A percentile compares a stretch with the other conserved stretches of the same genome.
Evolutionary conservation across 306 rosid species (phyloP).

Genomic region (Pterocarpus macrocarpus): DNA sequence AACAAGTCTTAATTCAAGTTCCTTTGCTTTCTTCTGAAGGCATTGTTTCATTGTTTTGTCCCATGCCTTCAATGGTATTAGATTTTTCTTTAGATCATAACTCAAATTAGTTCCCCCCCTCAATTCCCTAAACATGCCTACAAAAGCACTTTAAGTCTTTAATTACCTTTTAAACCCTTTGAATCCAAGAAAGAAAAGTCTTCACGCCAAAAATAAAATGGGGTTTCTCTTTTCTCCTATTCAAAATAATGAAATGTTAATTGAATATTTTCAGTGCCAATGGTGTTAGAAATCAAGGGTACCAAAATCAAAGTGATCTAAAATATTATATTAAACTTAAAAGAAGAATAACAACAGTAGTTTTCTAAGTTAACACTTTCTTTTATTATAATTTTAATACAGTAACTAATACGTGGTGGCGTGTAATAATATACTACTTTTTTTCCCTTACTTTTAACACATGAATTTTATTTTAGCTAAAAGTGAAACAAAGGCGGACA

Average conservation of each 20-base stretch:
- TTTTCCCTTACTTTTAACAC: too few species aligned
- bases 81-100: slow-evolving; percentile 2
- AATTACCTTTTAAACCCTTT: slow-evolving; percentile 6
- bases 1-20: background rate
- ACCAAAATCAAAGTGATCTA: background rate
- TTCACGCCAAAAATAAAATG: background rate
- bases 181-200: slow-evolving; percentile 34
- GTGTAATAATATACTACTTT: too few species aligned
- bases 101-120: slow-evolving; percentile 49
- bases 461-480: too few species aligned
- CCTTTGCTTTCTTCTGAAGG: slow-evolving; percentile 39
- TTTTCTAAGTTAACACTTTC: too few species aligned
- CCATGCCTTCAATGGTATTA: background rate
- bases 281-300: background rate
- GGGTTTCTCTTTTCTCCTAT: background rate
- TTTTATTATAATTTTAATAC: too few species aligned
- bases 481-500: too few species aligned
- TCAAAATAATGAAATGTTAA: too few species aligned
- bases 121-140: background rate
- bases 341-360: background rate
- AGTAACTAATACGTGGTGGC: too few species aligned
- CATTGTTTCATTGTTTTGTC: background rate
- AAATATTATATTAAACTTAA: too few species aligned
- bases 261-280: background rate
- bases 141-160: slow-evolving; percentile 31